Evolutionary conservation across 1,284 basidiomycete species (phyloP).

Genomic region (Phellinidium pouzarii): DNA sequence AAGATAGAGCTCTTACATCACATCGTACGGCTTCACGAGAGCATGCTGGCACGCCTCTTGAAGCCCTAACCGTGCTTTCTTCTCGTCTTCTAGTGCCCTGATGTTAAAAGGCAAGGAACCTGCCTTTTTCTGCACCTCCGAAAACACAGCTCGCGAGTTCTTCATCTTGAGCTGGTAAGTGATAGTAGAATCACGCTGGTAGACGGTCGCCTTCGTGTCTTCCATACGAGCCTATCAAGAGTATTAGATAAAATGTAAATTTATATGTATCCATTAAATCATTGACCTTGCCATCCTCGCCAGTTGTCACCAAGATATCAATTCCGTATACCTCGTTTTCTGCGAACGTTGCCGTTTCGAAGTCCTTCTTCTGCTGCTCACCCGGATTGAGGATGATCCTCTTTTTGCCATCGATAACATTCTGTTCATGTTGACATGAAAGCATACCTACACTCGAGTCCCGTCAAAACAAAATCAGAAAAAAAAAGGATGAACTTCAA

Average conservation of each 20-base stretch:
- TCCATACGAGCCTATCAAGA: constrained; percentile 63
- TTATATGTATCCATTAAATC: not conserved
- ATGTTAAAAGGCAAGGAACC: constrained; percentile 98
- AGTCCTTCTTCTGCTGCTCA: constrained; percentile 77
- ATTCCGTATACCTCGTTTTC: constrained; percentile 97
- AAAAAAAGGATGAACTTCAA: not conserved
- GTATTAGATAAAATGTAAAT: too few relatives aligned
- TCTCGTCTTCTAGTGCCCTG: constrained; percentile 90
- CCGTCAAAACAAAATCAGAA: not conserved
- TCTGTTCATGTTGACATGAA: constrained; percentile 86
- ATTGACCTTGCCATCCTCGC: constrained; percentile 79
- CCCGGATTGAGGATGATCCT: constrained; percentile 88
- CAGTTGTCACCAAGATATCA: constrained; percentile 87
- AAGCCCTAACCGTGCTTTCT: constrained; percentile 89
- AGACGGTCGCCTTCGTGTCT: constrained; percentile 87
- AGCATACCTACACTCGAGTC: constrained; percentile 60
- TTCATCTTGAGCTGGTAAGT: constrained; percentile 98
- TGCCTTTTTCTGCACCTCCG: constrained; percentile 96
- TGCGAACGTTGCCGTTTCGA: constrained; percentile 78
- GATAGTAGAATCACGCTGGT: constrained; percentile 81
- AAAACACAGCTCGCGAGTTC: constrained; percentile 90
- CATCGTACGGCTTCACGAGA: constrained; percentile 86
- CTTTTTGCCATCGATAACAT: constrained; percentile 96
- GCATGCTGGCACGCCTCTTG: constrained; percentile 94
- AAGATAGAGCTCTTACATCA: constrained; percentile 51